Evolutionary conservation across 2,329 filamentous ascomycete species (phyloP).

Genomic region (Microdochium paspali): DNA sequence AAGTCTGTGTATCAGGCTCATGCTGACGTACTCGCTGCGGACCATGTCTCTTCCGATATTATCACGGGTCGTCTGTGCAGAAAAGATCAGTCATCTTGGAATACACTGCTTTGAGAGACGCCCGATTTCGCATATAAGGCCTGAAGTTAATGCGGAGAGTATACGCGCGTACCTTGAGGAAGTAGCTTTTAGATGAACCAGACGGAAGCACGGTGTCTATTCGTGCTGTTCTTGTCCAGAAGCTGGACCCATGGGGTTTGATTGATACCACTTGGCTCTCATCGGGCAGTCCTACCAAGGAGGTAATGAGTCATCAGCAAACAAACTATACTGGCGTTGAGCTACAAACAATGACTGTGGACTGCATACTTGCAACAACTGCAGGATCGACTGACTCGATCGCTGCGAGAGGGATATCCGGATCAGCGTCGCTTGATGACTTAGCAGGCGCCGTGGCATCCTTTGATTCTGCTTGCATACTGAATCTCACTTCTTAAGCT

Average conservation of each 20-base stretch:
- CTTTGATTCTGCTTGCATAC: background rate
- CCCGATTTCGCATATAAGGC: background rate
- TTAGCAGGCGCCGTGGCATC: background rate
- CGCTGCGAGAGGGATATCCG: background rate
- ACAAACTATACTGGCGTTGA: too few relatives aligned
- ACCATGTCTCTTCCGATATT: slow-evolving; percentile 6
- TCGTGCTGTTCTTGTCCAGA: slow-evolving; percentile 12
- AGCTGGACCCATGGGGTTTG: slow-evolving; percentile 7
- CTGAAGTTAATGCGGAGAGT: too few relatives aligned
- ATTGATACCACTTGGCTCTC: background rate
- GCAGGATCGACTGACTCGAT: background rate
- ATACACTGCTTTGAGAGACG: background rate
- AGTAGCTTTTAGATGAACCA: slow-evolving; percentile 3
- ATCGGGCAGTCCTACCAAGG: background rate
- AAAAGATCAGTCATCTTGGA: background rate
- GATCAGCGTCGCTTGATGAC: slow-evolving; percentile 1
- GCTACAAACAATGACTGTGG: too few relatives aligned
- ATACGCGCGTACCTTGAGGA: slow-evolving; percentile 8
- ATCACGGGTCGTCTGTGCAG: slow-evolving; percentile 6
- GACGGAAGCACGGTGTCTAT: slow-evolving; percentile 4
- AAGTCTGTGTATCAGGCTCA: slow-evolving; percentile 2
- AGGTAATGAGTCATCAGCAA: too few relatives aligned
- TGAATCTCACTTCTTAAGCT: too few relatives aligned
- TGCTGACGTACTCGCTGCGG: slow-evolving; percentile 7
- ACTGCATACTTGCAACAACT: slow-evolving; percentile 10